Percentiles rank a stretch among this genome's conserved stretches.
These are phyloP conservation scores for Eucalyptus victrix DNA, from an alignment of 345 rosid species.

Conservation along the genomic window DNA sequence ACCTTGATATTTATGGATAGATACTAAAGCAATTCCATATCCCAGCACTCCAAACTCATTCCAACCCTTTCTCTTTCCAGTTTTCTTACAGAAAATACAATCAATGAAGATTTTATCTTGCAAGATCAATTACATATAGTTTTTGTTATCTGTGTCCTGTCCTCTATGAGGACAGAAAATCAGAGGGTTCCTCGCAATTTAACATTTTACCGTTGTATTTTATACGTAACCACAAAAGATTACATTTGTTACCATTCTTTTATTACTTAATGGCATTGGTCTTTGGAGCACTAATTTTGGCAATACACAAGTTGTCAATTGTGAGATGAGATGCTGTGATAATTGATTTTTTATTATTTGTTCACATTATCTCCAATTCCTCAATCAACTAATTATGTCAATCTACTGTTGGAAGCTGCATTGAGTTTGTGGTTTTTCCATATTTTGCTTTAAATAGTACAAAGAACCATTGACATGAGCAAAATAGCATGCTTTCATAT, in stretches of 20 bases:
- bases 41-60: not conserved
- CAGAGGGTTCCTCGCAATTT: not conserved
- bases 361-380: not conserved
- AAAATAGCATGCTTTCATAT: not conserved
- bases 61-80: not conserved
- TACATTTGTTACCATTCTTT: not conserved
- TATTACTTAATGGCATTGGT: not conserved
- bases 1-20: not conserved
- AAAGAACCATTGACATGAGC: not conserved
- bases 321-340: not conserved
- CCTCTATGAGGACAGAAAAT: not conserved
- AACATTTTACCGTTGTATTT: not conserved
- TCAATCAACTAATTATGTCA: not conserved
- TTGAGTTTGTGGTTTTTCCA: not conserved
- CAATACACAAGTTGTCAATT: not conserved
- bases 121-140: not conserved
- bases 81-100: not conserved
- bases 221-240: not conserved
- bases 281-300: not conserved
- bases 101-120: not conserved
- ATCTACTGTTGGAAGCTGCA: not conserved
- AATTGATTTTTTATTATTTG: not conserved
- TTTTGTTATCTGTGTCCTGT: not conserved
- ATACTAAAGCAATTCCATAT: not conserved
- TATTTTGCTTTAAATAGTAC: not conserved